These are phyloP conservation scores for Mortierella hygrophila DNA, from an alignment of 192 early-diverging fungal species.

Conservation along the genomic window DNA sequence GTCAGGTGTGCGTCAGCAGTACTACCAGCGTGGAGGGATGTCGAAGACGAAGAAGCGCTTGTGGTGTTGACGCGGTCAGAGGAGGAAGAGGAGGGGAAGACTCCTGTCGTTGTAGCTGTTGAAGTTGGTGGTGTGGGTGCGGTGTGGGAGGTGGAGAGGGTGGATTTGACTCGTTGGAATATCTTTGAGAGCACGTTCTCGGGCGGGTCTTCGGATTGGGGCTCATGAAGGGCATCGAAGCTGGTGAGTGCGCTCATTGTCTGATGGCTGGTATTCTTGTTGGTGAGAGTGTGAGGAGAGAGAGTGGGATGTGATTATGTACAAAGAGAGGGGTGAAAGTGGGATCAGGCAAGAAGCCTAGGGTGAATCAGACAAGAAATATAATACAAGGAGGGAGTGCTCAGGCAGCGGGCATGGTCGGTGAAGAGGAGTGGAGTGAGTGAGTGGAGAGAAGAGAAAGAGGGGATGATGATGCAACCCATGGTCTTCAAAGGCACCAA, in stretches of 20 bases:
- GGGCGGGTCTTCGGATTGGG: conserved; percentile 34
- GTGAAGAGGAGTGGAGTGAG: too few relatives aligned
- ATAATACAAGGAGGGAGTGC: background rate
- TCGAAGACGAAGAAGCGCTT: background rate
- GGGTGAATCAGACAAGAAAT: too few relatives aligned
- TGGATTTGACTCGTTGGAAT: conserved; percentile 65
- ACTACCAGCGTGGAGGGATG: background rate
- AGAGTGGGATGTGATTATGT: background rate
- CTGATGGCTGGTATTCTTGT: background rate
- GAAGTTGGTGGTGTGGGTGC: background rate
- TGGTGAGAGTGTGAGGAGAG: background rate
- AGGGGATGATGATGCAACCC: too few relatives aligned
- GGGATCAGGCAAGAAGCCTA: too few relatives aligned
- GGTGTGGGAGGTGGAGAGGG: conserved; percentile 41
- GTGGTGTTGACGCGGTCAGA: background rate
- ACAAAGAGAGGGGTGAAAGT: too few relatives aligned
- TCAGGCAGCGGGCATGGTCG: too few relatives aligned
- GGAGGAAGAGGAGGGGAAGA: background rate
- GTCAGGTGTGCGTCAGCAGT: background rate
- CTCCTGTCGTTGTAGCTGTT: background rate
- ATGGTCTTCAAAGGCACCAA: too few relatives aligned
- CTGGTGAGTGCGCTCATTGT: conserved; percentile 43
- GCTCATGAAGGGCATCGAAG: conserved; percentile 51
- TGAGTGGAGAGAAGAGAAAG: too few relatives aligned
- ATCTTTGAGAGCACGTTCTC: conserved; percentile 70